Percentiles rank a stretch among this genome's conserved stretches.
Evolutionary conservation across 2,329 filamentous ascomycete genomes (phyloP).

Genomic region (Fusarium ambrosium): DNA sequence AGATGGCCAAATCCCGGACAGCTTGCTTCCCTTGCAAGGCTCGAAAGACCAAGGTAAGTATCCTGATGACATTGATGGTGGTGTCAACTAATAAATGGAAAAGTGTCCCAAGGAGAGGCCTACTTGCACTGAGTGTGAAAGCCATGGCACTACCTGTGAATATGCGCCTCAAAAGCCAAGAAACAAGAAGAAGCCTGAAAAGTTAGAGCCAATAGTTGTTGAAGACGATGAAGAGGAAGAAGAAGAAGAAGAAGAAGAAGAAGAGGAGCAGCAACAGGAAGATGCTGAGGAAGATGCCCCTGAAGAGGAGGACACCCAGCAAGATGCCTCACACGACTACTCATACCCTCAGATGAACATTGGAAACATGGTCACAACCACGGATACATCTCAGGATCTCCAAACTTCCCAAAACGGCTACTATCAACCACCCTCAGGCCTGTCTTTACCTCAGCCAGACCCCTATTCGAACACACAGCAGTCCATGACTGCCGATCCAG

Average conservation of each 20-base stretch:
- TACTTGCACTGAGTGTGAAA: slow-evolving; percentile 55
- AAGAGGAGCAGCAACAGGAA: slow-evolving; percentile 26
- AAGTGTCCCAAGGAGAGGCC: slow-evolving; percentile 60
- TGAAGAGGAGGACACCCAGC: slow-evolving; percentile 28
- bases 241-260: background rate
- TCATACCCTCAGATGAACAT: slow-evolving; percentile 50
- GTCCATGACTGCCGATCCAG: slow-evolving; percentile 6
- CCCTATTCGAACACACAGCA: slow-evolving; percentile 32
- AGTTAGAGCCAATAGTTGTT: slow-evolving; percentile 26
- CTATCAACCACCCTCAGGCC: slow-evolving; percentile 47
- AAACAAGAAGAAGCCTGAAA: slow-evolving; percentile 36
- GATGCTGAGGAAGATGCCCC: slow-evolving; percentile 26
- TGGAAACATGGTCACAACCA: slow-evolving; percentile 45
- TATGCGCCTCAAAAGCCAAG: slow-evolving; percentile 54
- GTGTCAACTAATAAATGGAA: background rate
- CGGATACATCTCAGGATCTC: slow-evolving; percentile 36
- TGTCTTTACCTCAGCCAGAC: slow-evolving; percentile 46
- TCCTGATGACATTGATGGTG: background rate
- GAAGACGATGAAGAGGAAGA: slow-evolving; percentile 23
- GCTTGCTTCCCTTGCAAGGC: slow-evolving; percentile 55
- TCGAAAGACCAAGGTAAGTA: slow-evolving; percentile 56
- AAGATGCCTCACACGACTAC: slow-evolving; percentile 35
- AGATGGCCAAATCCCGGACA: slow-evolving; percentile 49
- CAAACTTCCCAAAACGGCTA: slow-evolving; percentile 41
- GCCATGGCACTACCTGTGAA: slow-evolving; percentile 51